A percentile compares a stretch with the other conserved stretches of the same genome.
Evolutionary conservation across 805 yeast species (phyloP).

Genomic region (Sporopachydermia quercuum): DNA sequence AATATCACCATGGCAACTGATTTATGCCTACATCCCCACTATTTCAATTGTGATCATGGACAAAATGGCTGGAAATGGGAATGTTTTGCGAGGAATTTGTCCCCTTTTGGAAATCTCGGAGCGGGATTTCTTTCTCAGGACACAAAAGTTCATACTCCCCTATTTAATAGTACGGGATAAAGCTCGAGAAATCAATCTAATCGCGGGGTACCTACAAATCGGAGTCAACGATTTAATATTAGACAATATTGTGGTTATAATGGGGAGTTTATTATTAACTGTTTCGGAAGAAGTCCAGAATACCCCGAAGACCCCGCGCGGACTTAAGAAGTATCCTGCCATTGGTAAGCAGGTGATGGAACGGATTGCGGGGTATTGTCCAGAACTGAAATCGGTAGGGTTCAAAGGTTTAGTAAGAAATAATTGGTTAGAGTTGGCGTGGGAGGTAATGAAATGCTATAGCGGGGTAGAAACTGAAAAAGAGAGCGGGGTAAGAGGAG

Average conservation of each 20-base stretch:
- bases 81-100: constrained; percentile 43
- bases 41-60: constrained; percentile 51
- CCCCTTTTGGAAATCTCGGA: constrained; percentile 49
- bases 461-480: too few relatives aligned
- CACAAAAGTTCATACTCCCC: constrained; percentile 65
- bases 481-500: too few relatives aligned
- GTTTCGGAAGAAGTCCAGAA: not conserved
- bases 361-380: not conserved
- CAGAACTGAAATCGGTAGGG: not conserved
- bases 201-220: not conserved
- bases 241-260: not conserved
- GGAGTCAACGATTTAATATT: not conserved
- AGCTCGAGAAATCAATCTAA: not conserved
- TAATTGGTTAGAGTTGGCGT: not conserved
- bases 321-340: too few relatives aligned
- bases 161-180: constrained; percentile 29
- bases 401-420: not conserved
- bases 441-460: not conserved
- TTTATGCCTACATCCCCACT: constrained; percentile 67
- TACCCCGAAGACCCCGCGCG: not conserved
- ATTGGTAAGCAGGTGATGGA: not conserved
- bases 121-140: constrained; percentile 48
- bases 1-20: constrained; percentile 61
- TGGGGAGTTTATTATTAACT: not conserved
- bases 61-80: constrained; percentile 31